Conservation (phyloP, 495 filamentous ascomycete genomes). For the Neurospora sp. region DNA sequence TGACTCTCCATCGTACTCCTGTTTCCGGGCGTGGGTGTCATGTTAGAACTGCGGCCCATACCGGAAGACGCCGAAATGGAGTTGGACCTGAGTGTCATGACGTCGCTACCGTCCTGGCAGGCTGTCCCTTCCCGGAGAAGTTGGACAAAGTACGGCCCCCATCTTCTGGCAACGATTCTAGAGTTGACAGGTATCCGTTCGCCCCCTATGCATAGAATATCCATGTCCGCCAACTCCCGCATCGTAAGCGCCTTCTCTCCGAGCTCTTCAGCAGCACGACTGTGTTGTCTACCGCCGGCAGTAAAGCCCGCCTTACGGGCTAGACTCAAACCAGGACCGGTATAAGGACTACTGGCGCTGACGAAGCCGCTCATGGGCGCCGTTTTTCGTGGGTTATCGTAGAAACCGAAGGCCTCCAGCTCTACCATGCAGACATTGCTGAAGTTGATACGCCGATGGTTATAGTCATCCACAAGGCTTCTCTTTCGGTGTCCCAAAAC, state of each 20-base stretch:
- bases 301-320: conserved; percentile 53
- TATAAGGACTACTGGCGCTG: conserved; percentile 64
- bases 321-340: conserved; percentile 40
- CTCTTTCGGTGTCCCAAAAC: conserved; percentile 88
- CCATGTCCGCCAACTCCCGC: conserved; percentile 92
- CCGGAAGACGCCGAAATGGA: conserved; percentile 30
- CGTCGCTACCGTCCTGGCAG: conserved; percentile 44
- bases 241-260: conserved; percentile 70
- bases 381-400: conserved; percentile 80
- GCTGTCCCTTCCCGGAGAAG: conserved; percentile 67
- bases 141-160: conserved; percentile 93
- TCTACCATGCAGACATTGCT: conserved; percentile 93
- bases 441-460: conserved; percentile 95
- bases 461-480: conserved; percentile 95
- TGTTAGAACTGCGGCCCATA: conserved; percentile 60
- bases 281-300: conserved; percentile 56
- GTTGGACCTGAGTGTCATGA: conserved; percentile 32
- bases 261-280: conserved; percentile 67
- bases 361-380: conserved; percentile 67
- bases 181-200: conserved; percentile 93
- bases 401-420: conserved; percentile 91
- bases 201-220: conserved; percentile 78
- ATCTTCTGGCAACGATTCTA: conserved; percentile 71
- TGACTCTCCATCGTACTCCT: conserved; percentile 41
- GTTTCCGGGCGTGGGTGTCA: conserved; percentile 74